Base-by-base conservation (phyloP, 306 rosid species). In the Begonia loranthoides region DNA sequence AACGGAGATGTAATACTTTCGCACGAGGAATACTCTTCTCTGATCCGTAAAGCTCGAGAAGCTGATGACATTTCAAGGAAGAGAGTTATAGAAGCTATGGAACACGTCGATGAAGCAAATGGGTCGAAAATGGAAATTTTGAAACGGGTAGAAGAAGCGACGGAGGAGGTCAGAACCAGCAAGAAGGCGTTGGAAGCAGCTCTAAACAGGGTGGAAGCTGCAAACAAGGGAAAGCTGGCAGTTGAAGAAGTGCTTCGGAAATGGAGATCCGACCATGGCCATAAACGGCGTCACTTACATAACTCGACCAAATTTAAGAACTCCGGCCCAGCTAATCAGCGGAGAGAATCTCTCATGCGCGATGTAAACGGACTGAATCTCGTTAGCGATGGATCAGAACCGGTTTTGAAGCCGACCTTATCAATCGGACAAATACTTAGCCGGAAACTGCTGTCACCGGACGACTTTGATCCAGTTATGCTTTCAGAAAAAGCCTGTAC, bases 361-460 rank as follows among this genome's bases (percentile, higher is more conserved):
- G 79, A 80, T 12, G 83, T 70, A 38, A 78, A 78, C 41, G 94
- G 71, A 36, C 40, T 70, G 70, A 67, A 70, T 50, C 55, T 82
- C 56, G 70, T 57, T 4, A 55, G 66, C 15, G 73, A 76, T 53
- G 87, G 69, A 54, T 70, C 58, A 6, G 61, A 47, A 5, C 82
- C 80, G 0, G 72, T 70, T 51, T 69, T 83, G 45, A 83, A 71
- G 73, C 80, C 92, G 15, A 75, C 87, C 13, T 60, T 90, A 21
- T 90, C 96, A 0, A 90, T 86, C 5, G 96, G 99, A 41, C 87
- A 90, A 55, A 90, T 90, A 45, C 63, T 90, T 52, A 90, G 93
- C 74, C 58, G 82, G 76, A 90, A 90, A 76, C 65, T 90, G 57
- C 78, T 80, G 62, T 40, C 66, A 17, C 83, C 94, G 0, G 88